Evolutionary conservation across 2,329 filamentous ascomycete species (phyloP), one percentile per base, ranked within the genome.

Genomic region (Alternaria panax): DNA sequence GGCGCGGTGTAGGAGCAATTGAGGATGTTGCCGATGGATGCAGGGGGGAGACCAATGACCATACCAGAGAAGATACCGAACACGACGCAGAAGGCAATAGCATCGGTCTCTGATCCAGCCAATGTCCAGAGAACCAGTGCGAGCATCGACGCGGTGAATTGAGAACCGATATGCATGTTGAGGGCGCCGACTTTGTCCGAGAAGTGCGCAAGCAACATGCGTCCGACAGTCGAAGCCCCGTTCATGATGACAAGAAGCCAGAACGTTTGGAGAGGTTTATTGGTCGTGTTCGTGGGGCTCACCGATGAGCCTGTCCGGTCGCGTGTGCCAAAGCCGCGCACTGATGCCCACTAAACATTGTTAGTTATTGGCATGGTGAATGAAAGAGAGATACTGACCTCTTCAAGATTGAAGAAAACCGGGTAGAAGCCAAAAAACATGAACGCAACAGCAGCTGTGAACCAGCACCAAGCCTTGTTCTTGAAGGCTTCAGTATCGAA

Each of bases 391-490:
- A 12, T 24, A 67, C 73, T 60, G 68, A 79, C 78, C 70, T 84
- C 82, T 67, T 84, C 82, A 28, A 85, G 78, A 60, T 83, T 84
- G 76, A 84, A 84, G 73, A 84, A 84, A 20, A 85, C 72, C 3
- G 81, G 79, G 60, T 84, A 84, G 68, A 84, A 84, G 22, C 83
- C 83, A 48, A 84, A 78, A 74, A 84, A 84, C 46, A 84, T 73
- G 61, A 82, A 80, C 2, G 77, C 74, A n/a, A 84, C 79, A 5
- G 78, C 74, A 2, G 78, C 79, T 22, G 78, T 78, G 60, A 83
- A 80, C 75, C 78, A 83, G 54, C 68, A 71, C 63, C 80, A 84
- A 3, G 81, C 69, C 22, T 69, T 71, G 68, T 81, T 80, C 30
- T 64, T 66, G 67, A 84, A 81, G 0, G 81, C 82, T 22, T 79